These are phyloP conservation scores for Dryas integrifolia DNA, from an alignment of 331 rosid species.

Conservation along the genomic window DNA sequence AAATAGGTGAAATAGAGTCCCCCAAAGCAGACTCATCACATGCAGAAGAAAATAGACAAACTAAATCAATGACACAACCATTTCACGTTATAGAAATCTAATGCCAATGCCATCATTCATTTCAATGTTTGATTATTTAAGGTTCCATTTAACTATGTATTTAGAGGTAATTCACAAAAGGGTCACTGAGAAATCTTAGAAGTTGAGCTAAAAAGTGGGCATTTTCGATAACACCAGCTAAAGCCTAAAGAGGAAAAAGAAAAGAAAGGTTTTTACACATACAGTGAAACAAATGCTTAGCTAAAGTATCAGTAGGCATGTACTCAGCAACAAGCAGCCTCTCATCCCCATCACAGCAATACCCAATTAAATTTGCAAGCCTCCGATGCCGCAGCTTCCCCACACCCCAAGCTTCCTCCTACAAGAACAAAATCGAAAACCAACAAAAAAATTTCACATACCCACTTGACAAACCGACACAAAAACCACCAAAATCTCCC, in stretches of 20 bases:
- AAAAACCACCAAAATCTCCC: background rate
- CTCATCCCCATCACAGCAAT: slow-evolving; percentile 94
- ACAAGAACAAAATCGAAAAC: slow-evolving; percentile 13
- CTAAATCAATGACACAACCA: background rate
- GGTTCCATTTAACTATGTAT: background rate
- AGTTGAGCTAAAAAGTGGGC: slow-evolving; percentile 1
- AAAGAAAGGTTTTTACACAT: slow-evolving; percentile 14
- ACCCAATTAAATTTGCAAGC: slow-evolving; percentile 90
- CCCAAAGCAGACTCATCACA: no score
- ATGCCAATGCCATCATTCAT: background rate
- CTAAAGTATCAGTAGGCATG: slow-evolving; percentile 97
- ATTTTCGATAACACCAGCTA: background rate
- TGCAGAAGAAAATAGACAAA: background rate
- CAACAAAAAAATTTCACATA: background rate
- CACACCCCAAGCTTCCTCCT: slow-evolving; percentile 88
- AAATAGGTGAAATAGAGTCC: background rate
- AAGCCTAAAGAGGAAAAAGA: background rate
- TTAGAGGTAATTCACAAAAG: slow-evolving; percentile 8
- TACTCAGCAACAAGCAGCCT: slow-evolving; percentile 93
- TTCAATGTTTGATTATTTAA: background rate
- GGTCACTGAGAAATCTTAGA: background rate
- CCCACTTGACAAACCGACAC: slow-evolving; percentile 7
- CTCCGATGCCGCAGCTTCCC: slow-evolving; percentile 78
- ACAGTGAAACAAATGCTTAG: slow-evolving; percentile 98
- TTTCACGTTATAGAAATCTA: background rate